Conservation (phyloP, 805 yeast genomes). For the Jamesozyma piceae region DNA sequence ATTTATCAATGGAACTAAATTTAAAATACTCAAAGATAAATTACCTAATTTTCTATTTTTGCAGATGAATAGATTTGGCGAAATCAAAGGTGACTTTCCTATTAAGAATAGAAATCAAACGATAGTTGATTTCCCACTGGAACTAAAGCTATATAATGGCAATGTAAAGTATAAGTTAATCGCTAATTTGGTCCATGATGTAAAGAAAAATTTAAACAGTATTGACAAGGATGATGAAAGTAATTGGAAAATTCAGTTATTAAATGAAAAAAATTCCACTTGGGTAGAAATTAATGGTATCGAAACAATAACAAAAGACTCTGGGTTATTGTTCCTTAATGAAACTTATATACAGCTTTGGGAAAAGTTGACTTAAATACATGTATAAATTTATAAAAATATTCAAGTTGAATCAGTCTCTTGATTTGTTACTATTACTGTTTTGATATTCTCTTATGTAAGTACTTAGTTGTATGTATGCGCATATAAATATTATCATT, state of each 20-base stretch:
- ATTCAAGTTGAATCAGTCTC: no score
- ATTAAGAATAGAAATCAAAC: slow-evolving; percentile 47
- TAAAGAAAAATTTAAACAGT: slow-evolving; percentile 6
- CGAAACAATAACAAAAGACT: slow-evolving; percentile 37
- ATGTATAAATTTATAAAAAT: no score
- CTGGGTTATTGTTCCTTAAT: slow-evolving; percentile 50
- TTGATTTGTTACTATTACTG: no score
- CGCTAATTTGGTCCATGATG: slow-evolving; percentile 39
- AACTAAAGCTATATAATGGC: slow-evolving; percentile 26
- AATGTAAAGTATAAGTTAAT: slow-evolving; percentile 34
- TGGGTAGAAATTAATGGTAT: slow-evolving; percentile 59
- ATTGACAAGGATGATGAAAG: slow-evolving; percentile 28
- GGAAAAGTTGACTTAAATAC: slow-evolving; percentile 31
- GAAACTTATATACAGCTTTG: slow-evolving; percentile 64
- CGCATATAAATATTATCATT: slow-evolving; percentile 31
- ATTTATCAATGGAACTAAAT: slow-evolving; percentile 19
- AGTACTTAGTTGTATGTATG: background rate
- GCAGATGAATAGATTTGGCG: slow-evolving; percentile 46
- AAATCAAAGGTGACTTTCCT: slow-evolving; percentile 14
- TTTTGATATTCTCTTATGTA: background rate
- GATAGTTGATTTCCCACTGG: slow-evolving; percentile 48
- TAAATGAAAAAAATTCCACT: slow-evolving; percentile 31
- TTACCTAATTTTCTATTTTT: slow-evolving; percentile 49
- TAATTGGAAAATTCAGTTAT: slow-evolving; percentile 43
- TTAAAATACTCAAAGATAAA: slow-evolving; percentile 31